Conservation (phyloP, 75 land plant genomes). For the Pinus albicaulis region DNA sequence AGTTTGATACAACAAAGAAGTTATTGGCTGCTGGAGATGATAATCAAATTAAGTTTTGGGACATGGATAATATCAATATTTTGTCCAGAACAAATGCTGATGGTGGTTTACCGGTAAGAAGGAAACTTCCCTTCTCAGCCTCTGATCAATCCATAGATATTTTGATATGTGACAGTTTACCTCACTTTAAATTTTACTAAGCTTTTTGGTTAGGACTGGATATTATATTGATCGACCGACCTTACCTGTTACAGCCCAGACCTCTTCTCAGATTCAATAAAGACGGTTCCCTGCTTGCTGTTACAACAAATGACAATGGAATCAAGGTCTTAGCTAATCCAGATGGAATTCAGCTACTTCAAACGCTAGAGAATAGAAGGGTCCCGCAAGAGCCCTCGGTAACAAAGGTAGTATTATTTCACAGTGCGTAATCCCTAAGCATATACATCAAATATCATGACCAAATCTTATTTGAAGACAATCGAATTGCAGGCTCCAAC, state of each 20-base stretch:
- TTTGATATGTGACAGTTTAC: not conserved
- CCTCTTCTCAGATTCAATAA: slow-evolving; percentile 24
- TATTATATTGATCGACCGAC: too few relatives aligned
- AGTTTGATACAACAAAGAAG: slow-evolving; percentile 71
- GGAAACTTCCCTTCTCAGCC: not conserved
- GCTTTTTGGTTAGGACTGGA: too few relatives aligned
- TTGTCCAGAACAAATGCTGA: slow-evolving; percentile 56
- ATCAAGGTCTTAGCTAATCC: slow-evolving; percentile 25
- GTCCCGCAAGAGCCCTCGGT: not conserved
- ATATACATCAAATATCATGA: not conserved
- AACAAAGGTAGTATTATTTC: not conserved
- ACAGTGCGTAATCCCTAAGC: not conserved
- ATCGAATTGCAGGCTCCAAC: not conserved
- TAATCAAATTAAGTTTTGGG: slow-evolving; percentile 75
- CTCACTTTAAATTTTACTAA: too few relatives aligned
- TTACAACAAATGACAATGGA: slow-evolving; percentile 28
- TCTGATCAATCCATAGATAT: not conserved
- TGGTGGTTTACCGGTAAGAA: slow-evolving; percentile 65
- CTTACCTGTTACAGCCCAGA: slow-evolving; percentile 9
- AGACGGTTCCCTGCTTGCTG: slow-evolving; percentile 29
- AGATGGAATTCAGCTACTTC: slow-evolving; percentile 16
- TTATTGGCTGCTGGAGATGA: slow-evolving; percentile 84
- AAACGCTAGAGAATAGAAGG: slow-evolving; percentile 2
- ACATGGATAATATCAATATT: slow-evolving; percentile 61
- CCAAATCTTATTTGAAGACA: not conserved